phyloP scores from a whole-genome alignment of 371 early-diverging fungal species.

The Circinella umbellata region DNA sequence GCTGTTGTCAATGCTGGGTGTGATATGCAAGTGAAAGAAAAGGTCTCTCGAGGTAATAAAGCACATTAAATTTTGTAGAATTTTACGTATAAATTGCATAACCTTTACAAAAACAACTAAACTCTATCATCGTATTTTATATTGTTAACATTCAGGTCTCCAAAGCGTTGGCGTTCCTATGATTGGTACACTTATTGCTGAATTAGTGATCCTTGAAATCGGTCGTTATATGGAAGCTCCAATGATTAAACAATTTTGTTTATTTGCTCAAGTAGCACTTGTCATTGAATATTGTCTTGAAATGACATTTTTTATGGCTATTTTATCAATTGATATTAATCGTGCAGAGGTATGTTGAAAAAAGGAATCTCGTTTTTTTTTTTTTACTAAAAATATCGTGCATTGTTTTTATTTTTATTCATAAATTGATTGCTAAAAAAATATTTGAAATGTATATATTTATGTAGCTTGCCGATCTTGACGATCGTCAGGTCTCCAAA shows the following conservation, averaged over 20 bases:
- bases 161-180: slow-evolving; percentile 68
- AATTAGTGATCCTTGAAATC: slow-evolving; percentile 56
- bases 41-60: slow-evolving; percentile 62
- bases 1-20: slow-evolving; percentile 70
- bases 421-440: neutral
- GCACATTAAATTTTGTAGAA: too few species aligned
- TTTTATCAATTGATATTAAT: slow-evolving; percentile 78
- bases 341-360: slow-evolving; percentile 61
- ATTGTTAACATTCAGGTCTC: slow-evolving; percentile 36
- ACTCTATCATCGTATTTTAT: too few species aligned
- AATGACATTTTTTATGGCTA: slow-evolving; percentile 74
- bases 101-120: neutral
- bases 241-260: slow-evolving; percentile 72
- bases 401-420: too few species aligned
- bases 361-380: too few species aligned
- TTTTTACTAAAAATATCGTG: neutral
- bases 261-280: slow-evolving; percentile 67
- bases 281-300: slow-evolving; percentile 73
- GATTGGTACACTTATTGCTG: slow-evolving; percentile 56
- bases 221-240: slow-evolving; percentile 62
- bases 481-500: slow-evolving; percentile 30
- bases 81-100: neutral
- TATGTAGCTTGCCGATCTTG: slow-evolving; percentile 31
- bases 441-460: neutral
- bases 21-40: slow-evolving; percentile 70